These are phyloP conservation scores for Novymonas esmeraldas DNA, from an alignment of 208 protist species.

Conservation along the genomic window DNA sequence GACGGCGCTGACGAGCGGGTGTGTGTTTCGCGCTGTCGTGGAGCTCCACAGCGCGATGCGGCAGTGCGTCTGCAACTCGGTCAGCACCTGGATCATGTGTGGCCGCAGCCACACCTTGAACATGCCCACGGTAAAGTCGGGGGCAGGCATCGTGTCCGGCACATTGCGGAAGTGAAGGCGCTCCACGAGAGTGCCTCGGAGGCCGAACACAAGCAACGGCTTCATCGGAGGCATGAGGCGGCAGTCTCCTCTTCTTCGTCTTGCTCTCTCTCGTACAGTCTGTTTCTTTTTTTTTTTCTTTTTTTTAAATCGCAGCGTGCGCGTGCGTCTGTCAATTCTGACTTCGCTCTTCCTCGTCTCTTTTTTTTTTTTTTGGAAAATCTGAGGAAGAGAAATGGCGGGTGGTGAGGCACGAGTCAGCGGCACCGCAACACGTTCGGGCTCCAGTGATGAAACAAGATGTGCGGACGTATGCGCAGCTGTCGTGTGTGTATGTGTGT, in stretches of 20 bases:
- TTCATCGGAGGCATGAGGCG: slow-evolving; percentile 40
- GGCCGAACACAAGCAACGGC: slow-evolving; percentile 81
- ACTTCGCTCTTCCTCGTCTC: no score
- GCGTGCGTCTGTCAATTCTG: no score
- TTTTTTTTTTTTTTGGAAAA: no score
- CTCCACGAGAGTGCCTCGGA: slow-evolving; percentile 87
- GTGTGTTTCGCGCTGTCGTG: slow-evolving; percentile 84
- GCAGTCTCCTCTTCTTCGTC: neutral
- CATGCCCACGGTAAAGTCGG: slow-evolving; percentile 75
- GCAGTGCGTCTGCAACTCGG: slow-evolving; percentile 71
- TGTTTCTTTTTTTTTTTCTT: no score
- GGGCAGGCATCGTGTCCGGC: slow-evolving; percentile 55
- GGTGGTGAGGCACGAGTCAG: no score
- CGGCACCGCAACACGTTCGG: no score
- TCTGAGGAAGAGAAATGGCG: no score
- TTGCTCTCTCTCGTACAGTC: neutral
- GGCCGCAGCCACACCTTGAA: slow-evolving; percentile 85
- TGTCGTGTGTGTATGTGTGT: neutral
- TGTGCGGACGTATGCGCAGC: neutral
- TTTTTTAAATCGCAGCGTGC: no score
- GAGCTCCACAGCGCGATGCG: slow-evolving; percentile 89
- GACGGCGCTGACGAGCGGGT: slow-evolving; percentile 74
- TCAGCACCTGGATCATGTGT: slow-evolving; percentile 61
- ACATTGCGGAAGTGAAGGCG: slow-evolving; percentile 72
- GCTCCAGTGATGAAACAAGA: no score